Evolutionary conservation across 805 yeast species (phyloP), one percentile per base, ranked within the genome.

Genomic region (Candida fluviatilis): DNA sequence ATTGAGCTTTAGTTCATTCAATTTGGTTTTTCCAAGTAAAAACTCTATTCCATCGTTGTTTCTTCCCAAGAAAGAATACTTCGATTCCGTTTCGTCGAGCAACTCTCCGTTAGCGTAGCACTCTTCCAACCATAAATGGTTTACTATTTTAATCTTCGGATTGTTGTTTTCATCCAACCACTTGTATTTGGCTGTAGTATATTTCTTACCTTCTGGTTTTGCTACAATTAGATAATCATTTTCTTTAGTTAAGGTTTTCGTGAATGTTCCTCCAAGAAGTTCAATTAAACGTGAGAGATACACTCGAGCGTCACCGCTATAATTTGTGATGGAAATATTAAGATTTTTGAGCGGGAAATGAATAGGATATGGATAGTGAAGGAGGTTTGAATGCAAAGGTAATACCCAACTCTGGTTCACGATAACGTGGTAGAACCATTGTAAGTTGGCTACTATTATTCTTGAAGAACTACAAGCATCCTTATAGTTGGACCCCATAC

Each of bases 91-190:
- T 3, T 58, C 70, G 27, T 79, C 76, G 47, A 73, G 70, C 4
- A 69, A 47, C 36, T 60, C 62, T 90, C 93, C 84, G 33, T 70
- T 58, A 8, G 60, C 48, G 43, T 72, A 91, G 30, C 88, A 75
- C 38, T 85, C 90, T 52, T 91, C 98, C 11, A 91, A 60, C 99
- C 99, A 91, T 11, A 81, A 53, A 58, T 88, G 96, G 52, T 84
- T 89, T 1, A 86, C 80, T 2, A 83, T 66, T 21, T 71, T 69
- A 16, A 86, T 55, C 4, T 42, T 40, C 0, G 57, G 60, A 5
- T 46, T 34, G 0, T 54, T 55, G 25, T 49, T 37, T 7, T 38
- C 62, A 25, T 49, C 50, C 2, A 58, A 48, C 96, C 96, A 89
- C 43, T 72, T 71, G 5, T 42, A 38, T 25, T 66, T 54, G 0